Conservation (phyloP, 139 green algal species). For the Gonium pectorale region DNA sequence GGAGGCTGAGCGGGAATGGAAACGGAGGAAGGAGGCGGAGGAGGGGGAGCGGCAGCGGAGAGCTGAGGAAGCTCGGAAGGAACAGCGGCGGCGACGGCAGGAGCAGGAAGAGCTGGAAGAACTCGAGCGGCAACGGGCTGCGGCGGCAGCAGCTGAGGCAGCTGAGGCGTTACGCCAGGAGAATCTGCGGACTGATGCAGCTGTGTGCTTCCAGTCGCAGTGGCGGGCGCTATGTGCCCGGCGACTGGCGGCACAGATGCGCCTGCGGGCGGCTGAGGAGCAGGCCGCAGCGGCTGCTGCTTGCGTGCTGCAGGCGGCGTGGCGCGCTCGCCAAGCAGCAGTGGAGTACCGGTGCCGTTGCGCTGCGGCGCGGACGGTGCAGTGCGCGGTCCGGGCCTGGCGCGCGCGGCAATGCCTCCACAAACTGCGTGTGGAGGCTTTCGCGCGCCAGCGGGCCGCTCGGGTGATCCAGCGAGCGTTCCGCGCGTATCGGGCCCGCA, state of each 20-base stretch:
- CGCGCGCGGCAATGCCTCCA: constrained; percentile 11
- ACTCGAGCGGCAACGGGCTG: neutral
- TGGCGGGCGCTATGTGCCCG: constrained; percentile 20
- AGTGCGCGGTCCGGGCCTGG: constrained; percentile 26
- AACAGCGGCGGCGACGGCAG: neutral
- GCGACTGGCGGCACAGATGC: neutral
- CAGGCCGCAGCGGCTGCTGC: neutral
- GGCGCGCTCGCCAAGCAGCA: neutral
- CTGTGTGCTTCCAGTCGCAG: neutral
- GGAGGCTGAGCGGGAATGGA: neutral
- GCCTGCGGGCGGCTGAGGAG: neutral
- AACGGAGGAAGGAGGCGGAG: neutral
- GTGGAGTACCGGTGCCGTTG: neutral
- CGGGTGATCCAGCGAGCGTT: constrained; percentile 5
- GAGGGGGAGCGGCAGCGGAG: neutral
- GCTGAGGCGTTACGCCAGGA: constrained; percentile 12
- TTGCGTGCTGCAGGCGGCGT: constrained; percentile 12
- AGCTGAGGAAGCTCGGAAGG: neutral
- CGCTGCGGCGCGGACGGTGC: constrained; percentile 2
- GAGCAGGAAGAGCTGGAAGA: neutral
- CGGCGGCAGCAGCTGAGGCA: neutral
- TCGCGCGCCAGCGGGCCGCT: neutral
- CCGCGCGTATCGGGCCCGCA: neutral
- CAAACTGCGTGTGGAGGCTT: constrained; percentile 6
- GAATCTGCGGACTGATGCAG: neutral